Percentiles rank a stretch among this genome's conserved stretches.
Evolutionary conservation across 73 alveolate genomes (phyloP).

Genomic region (Uronychia binucleata): DNA sequence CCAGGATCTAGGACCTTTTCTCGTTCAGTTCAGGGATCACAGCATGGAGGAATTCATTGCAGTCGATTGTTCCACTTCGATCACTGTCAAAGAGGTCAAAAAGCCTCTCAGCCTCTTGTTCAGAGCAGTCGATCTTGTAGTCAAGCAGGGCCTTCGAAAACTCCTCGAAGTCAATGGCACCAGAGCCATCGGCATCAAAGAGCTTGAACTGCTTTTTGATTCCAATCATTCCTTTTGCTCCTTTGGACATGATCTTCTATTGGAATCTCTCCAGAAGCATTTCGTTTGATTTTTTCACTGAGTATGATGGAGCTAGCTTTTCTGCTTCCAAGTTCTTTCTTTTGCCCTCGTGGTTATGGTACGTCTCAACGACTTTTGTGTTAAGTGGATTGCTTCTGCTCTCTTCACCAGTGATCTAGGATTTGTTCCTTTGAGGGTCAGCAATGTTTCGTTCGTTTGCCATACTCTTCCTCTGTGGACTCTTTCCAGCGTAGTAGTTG

Average conservation of each 20-base stretch:
- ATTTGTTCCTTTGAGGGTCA: constrained; percentile 26
- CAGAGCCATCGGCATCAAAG: constrained; percentile 60
- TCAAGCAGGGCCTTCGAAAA: constrained; percentile 54
- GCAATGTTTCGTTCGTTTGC: constrained; percentile 26
- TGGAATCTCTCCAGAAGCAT: constrained; percentile 46
- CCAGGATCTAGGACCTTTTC: constrained; percentile 63
- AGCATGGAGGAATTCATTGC: constrained; percentile 57
- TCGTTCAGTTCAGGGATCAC: constrained; percentile 62
- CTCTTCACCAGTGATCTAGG: constrained; percentile 53
- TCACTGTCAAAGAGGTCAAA: constrained; percentile 44
- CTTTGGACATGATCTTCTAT: constrained; percentile 34
- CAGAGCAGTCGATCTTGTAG: constrained; percentile 35
- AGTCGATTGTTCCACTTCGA: constrained; percentile 52
- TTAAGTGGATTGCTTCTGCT: constrained; percentile 25
- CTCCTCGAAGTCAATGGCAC: constrained; percentile 62
- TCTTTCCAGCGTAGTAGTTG: constrained; percentile 38
- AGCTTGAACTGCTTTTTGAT: constrained; percentile 62
- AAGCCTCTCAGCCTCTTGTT: constrained; percentile 39
- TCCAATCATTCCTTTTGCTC: constrained; percentile 72
- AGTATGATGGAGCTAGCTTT: constrained; percentile 11
- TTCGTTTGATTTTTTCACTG: constrained; percentile 39
- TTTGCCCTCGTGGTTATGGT: constrained; percentile 16
- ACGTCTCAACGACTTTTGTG: constrained; percentile 22
- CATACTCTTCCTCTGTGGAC: constrained; percentile 25
- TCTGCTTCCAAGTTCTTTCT: constrained; percentile 4